A percentile compares a stretch with the other conserved stretches of the same genome.
These are phyloP conservation scores for Colletotrichum musicola DNA, from an alignment of 2,329 filamentous ascomycete species.

Conservation along the genomic window DNA sequence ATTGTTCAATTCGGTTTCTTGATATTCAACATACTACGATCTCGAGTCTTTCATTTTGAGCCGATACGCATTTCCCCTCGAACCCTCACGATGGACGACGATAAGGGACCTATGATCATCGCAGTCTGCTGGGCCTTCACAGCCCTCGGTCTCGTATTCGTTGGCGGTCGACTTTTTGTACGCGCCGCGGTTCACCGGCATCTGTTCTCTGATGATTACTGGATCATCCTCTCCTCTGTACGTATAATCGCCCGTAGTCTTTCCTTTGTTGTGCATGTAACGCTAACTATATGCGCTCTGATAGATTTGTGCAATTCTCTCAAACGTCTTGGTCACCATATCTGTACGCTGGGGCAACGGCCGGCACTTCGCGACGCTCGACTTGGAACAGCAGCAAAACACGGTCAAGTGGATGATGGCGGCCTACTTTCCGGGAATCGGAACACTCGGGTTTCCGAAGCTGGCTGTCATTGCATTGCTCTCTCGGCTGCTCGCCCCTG, in stretches of 20 bases:
- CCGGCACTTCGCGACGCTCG: slow-evolving; percentile 39
- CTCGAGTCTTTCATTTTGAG: not conserved
- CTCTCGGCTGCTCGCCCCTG: slow-evolving; percentile 43
- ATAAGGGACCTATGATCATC: slow-evolving; percentile 41
- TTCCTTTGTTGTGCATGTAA: too few relatives aligned
- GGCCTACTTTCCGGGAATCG: slow-evolving; percentile 45
- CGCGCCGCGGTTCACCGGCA: slow-evolving; percentile 32
- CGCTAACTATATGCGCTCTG: not conserved
- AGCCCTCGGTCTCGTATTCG: slow-evolving; percentile 37
- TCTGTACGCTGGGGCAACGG: slow-evolving; percentile 42
- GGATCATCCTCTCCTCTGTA: slow-evolving; percentile 30
- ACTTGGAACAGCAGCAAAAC: slow-evolving; percentile 26
- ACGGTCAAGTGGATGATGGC: slow-evolving; percentile 42
- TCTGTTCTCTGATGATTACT: slow-evolving; percentile 40
- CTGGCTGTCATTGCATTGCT: slow-evolving; percentile 46
- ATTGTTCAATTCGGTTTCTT: not conserved
- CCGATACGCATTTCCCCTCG: not conserved
- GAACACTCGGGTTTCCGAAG: slow-evolving; percentile 46
- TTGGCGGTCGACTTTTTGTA: slow-evolving; percentile 35
- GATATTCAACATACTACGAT: not conserved
- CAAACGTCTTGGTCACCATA: slow-evolving; percentile 18
- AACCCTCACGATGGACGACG: slow-evolving; percentile 11
- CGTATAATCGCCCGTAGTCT: not conserved
- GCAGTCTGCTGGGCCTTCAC: slow-evolving; percentile 40
- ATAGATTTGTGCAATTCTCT: not conserved